phyloP scores from a whole-genome alignment of 2,329 filamentous ascomycete genomes.

The Geosmithia putterillii region DNA sequence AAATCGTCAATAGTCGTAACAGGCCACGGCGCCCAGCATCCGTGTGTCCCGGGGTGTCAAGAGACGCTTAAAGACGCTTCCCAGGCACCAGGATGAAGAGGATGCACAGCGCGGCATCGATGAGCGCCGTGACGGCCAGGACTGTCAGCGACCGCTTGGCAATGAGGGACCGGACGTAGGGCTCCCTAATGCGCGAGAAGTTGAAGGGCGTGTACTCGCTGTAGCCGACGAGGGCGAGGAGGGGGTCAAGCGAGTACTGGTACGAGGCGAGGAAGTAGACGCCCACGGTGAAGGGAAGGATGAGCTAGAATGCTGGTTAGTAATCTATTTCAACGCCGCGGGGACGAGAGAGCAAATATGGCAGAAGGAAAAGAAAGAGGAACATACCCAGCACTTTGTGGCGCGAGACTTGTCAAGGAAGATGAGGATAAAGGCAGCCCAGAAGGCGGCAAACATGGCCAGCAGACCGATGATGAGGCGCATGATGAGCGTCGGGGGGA shows the following conservation, averaged over 20 bases:
- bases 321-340: not conserved
- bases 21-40: not conserved
- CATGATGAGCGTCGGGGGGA: slow-evolving; percentile 79
- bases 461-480: slow-evolving; percentile 71
- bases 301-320: slow-evolving; percentile 30
- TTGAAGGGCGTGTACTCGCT: slow-evolving; percentile 96
- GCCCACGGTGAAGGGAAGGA: slow-evolving; percentile 84
- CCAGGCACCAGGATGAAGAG: slow-evolving; percentile 94
- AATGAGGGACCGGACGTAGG: slow-evolving; percentile 78
- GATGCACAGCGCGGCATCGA: slow-evolving; percentile 73
- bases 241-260: slow-evolving; percentile 88
- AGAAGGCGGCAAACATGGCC: slow-evolving; percentile 83
- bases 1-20: not conserved
- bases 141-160: slow-evolving; percentile 76
- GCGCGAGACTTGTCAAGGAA: slow-evolving; percentile 67
- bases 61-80: slow-evolving; percentile 49
- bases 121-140: slow-evolving; percentile 58
- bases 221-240: slow-evolving; percentile 76
- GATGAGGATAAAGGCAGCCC: slow-evolving; percentile 87
- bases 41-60: not conserved
- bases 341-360: not conserved
- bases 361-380: not conserved
- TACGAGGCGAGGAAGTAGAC: slow-evolving; percentile 84
- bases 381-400: slow-evolving; percentile 73
- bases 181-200: slow-evolving; percentile 78